Evolutionary conservation across 2,329 filamentous ascomycete genomes (phyloP), one percentile per base, ranked within the genome.

Genomic region (Conoideocrella luteorostrata): DNA sequence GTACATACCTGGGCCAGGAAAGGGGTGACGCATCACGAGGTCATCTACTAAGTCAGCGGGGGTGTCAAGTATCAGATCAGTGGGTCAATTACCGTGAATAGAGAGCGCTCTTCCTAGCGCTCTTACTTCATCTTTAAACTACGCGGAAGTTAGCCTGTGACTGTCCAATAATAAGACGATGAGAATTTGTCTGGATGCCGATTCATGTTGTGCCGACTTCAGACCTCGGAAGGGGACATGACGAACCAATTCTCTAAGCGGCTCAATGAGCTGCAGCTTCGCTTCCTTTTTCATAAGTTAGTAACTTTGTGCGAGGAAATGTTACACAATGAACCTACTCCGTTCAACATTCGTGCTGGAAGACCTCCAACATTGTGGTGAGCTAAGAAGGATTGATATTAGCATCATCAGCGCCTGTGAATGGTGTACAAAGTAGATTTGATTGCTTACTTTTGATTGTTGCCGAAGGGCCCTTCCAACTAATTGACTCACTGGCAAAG

Each of bases 51-150:
- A 26, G 67, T 59, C 4, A 53, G n/a, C n/a, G n/a, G n/a, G n/a
- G n/a, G n/a, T n/a, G n/a, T n/a, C n/a, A n/a, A n/a, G n/a, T n/a
- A n/a, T n/a, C n/a, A n/a, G n/a, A n/a, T n/a, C n/a, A n/a, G n/a
- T n/a, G n/a, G n/a, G n/a, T n/a, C n/a, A 54, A 13, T 29, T 29
- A 29, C 26, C 22, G 22, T 38, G 53, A 26, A 64, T 56, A 4
- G 50, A 47, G 6, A 64, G 46, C 41, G 59, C 49, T n/a, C n/a
- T n/a, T 4, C 61, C 62, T 20, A 65, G 47, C 2, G 47, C 53
- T 28, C 61, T 51, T 2, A 64, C 86, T 66, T 93, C 86, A 54
- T 93, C 86, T 63, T 93, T 93, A 76, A 90, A 91, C 15, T 41
- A n/a, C n/a, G n/a, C n/a, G n/a, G n/a, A n/a, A n/a, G n/a, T n/a